These are phyloP conservation scores for Pilatotrama ljubarskyi DNA, from an alignment of 768 basidiomycete genomes.

Conservation along the genomic window DNA sequence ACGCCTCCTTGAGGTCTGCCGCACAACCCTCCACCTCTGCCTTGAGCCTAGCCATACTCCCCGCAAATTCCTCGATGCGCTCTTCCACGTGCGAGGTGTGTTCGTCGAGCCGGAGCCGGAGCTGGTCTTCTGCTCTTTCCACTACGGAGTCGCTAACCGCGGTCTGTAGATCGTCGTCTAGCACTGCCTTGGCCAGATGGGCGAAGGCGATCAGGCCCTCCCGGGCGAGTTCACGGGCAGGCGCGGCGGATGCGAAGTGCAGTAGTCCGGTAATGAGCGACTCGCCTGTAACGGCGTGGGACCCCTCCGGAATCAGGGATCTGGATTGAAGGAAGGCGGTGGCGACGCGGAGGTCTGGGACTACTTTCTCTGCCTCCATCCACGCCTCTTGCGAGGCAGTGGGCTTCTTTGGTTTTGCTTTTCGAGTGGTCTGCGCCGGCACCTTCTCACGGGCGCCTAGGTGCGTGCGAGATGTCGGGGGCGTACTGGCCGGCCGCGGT, in stretches of 20 bases:
- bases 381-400: background rate
- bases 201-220: constrained; percentile 8
- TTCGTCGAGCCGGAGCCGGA: background rate
- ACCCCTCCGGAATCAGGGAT: constrained; percentile 3
- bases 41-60: background rate
- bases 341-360: background rate
- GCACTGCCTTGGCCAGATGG: background rate
- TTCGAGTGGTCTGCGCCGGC: background rate
- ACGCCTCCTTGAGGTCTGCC: background rate
- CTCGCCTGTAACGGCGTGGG: background rate
- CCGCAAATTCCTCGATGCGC: background rate
- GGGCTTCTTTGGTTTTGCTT: background rate
- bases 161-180: background rate
- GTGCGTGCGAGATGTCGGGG: background rate
- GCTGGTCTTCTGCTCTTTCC: constrained; percentile 4
- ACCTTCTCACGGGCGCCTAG: background rate
- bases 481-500: background rate
- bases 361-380: background rate
- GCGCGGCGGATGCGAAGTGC: background rate
- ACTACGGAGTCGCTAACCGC: background rate
- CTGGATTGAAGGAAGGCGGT: background rate
- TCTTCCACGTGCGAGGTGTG: constrained; percentile 1
- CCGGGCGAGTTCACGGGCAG: background rate
- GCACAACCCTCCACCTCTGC: background rate
- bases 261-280: constrained; percentile 8